These are phyloP conservation scores for Tylopilus sp. DNA, from an alignment of 1,284 basidiomycete species.

Conservation along the genomic window DNA sequence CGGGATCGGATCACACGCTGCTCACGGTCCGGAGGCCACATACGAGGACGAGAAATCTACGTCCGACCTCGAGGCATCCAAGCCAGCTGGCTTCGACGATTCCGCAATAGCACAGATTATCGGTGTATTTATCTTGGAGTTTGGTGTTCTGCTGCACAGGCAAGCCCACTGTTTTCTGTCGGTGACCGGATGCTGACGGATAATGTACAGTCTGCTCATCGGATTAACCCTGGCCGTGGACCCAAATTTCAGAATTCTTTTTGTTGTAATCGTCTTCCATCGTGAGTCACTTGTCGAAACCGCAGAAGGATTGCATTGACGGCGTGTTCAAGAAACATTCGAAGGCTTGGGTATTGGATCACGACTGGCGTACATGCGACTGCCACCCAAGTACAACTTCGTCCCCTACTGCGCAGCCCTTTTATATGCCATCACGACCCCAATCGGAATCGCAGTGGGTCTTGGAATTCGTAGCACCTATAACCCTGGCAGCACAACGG, in stretches of 20 bases:
- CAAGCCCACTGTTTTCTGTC: conserved; percentile 14
- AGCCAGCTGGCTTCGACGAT: conserved; percentile 33
- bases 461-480: conserved; percentile 80
- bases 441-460: conserved; percentile 79
- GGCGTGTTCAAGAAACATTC: conserved; percentile 63
- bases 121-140: conserved; percentile 84
- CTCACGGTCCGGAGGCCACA: conserved; percentile 60
- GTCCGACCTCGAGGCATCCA: conserved; percentile 22
- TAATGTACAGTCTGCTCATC: conserved; percentile 64
- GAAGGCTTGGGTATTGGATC: conserved; percentile 90
- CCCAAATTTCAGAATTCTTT: conserved; percentile 76
- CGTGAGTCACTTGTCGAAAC: conserved; percentile 45
- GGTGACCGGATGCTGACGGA: not conserved
- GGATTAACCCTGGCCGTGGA: conserved; percentile 92
- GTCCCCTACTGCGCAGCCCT: conserved; percentile 64
- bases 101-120: conserved; percentile 71
- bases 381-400: conserved; percentile 59
- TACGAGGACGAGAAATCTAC: conserved; percentile 16
- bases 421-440: conserved; percentile 78
- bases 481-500: conserved; percentile 73
- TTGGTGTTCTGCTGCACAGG: conserved; percentile 90
- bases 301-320: conserved; percentile 5
- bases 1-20: conserved; percentile 58
- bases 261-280: conserved; percentile 90
- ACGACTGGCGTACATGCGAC: conserved; percentile 69